phyloP scores from a whole-genome alignment of 352 stramenopile species.

The Phytopythium ostracodes region DNA sequence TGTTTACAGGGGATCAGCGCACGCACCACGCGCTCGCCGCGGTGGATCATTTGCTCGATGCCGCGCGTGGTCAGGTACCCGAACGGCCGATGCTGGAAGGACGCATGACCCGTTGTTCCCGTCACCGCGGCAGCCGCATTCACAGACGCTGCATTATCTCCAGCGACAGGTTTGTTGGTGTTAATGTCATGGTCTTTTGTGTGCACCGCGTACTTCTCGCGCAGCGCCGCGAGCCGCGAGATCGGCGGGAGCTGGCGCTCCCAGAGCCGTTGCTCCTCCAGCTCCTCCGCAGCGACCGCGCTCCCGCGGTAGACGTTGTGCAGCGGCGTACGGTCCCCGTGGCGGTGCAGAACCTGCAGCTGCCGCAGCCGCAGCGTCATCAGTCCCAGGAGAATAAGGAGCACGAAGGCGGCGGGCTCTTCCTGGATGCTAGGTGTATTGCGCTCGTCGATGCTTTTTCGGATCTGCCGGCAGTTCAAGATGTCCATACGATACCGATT shows the following conservation, averaged over 20 bases:
- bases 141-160: slow-evolving; percentile 11
- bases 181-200: not conserved
- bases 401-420: too few species aligned
- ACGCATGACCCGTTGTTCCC: slow-evolving; percentile 8
- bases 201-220: slow-evolving; percentile 18
- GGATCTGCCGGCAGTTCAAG: too few species aligned
- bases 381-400: too few species aligned
- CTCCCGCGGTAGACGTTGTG: slow-evolving; percentile 60
- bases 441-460: too few species aligned
- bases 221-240: slow-evolving; percentile 30
- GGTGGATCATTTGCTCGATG: slow-evolving; percentile 60
- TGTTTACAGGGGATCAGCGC: too few species aligned
- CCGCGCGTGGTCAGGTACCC: slow-evolving; percentile 61
- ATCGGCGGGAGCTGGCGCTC: slow-evolving; percentile 33
- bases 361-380: slow-evolving; percentile 48
- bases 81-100: slow-evolving; percentile 58
- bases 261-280: slow-evolving; percentile 45
- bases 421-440: too few species aligned
- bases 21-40: slow-evolving; percentile 48
- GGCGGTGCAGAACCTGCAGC: slow-evolving; percentile 74
- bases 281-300: slow-evolving; percentile 17
- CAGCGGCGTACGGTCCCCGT: slow-evolving; percentile 77
- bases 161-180: not conserved
- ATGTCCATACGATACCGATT: too few species aligned
- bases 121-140: slow-evolving; percentile 1